phyloP scores from a whole-genome alignment of 495 filamentous ascomycete genomes.

The Platismatia glauca region DNA sequence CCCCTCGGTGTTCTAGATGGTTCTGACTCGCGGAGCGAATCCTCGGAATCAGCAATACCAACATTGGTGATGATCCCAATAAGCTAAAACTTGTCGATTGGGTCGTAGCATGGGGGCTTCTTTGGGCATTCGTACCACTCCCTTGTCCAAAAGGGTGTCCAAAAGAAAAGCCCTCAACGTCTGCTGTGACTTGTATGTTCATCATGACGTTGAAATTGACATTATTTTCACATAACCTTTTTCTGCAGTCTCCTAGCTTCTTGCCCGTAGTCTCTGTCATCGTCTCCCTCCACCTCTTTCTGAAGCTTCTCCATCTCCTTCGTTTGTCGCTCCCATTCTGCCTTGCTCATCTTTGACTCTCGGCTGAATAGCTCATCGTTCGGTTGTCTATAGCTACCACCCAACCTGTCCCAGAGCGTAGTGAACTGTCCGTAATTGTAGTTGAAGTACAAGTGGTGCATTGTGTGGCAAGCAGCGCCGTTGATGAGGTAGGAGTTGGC shows the following conservation, averaged over 20 bases:
- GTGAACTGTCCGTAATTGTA: conserved; percentile 98
- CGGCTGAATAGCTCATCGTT: conserved; percentile 80
- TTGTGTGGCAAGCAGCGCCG: conserved; percentile 90
- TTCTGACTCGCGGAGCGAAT: neutral
- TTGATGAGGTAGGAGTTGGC: conserved; percentile 84
- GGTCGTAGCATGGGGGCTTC: neutral
- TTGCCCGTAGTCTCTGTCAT: conserved; percentile 63
- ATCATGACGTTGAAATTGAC: neutral
- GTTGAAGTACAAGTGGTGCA: conserved; percentile 98
- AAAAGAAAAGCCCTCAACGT: neutral
- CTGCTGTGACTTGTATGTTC: neutral
- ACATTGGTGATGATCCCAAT: neutral
- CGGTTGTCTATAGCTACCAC: conserved; percentile 80
- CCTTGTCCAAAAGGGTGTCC: neutral
- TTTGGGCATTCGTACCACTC: neutral
- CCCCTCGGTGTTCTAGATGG: neutral
- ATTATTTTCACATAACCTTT: conserved; percentile 32
- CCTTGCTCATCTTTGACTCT: conserved; percentile 78
- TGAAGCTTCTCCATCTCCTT: conserved; percentile 82
- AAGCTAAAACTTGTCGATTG: neutral
- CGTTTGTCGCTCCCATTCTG: conserved; percentile 71
- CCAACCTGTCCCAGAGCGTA: conserved; percentile 87
- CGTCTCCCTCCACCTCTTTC: conserved; percentile 76
- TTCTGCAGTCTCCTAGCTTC: conserved; percentile 40
- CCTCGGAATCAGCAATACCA: neutral